These are phyloP conservation scores for Solanum dulcamara DNA, from an alignment of 257 asterid genomes.

Conservation along the genomic window DNA sequence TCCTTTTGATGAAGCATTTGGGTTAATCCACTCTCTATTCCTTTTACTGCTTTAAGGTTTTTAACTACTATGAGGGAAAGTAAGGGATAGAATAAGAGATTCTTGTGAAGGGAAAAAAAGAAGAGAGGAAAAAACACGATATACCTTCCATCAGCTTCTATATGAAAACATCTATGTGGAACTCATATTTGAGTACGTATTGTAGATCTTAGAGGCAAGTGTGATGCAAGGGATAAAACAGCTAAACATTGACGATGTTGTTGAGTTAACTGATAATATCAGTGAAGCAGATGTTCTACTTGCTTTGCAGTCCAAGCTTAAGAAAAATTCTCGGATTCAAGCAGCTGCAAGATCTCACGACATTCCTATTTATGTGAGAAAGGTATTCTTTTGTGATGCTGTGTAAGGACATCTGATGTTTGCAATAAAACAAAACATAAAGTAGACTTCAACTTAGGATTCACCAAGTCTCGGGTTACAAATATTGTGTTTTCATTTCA, in stretches of 20 bases:
- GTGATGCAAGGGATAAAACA: constrained; percentile 75
- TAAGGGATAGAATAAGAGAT: neutral
- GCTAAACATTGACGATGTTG: constrained; percentile 33
- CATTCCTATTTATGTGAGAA: constrained; percentile 67
- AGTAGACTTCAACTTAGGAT: neutral
- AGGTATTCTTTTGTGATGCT: constrained; percentile 28
- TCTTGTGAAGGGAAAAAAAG: neutral
- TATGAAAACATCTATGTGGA: constrained; percentile 12
- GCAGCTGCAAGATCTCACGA: constrained; percentile 84
- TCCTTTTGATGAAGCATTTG: neutral
- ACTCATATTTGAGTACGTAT: constrained; percentile 43
- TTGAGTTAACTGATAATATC: constrained; percentile 80
- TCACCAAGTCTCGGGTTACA: neutral
- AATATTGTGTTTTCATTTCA: neutral
- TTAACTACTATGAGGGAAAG: neutral
- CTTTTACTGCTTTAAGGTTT: neutral
- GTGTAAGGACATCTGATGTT: neutral
- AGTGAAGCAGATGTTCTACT: constrained; percentile 85
- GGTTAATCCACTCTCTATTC: neutral
- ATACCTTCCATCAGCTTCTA: constrained; percentile 3
- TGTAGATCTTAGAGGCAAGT: constrained; percentile 81
- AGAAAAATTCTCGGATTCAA: constrained; percentile 86
- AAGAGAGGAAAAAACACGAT: neutral
- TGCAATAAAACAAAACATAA: neutral
- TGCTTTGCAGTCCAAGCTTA: constrained; percentile 87